phyloP scores from a whole-genome alignment of 2,329 filamentous ascomycete species.

The Hypoxylon sp. region DNA sequence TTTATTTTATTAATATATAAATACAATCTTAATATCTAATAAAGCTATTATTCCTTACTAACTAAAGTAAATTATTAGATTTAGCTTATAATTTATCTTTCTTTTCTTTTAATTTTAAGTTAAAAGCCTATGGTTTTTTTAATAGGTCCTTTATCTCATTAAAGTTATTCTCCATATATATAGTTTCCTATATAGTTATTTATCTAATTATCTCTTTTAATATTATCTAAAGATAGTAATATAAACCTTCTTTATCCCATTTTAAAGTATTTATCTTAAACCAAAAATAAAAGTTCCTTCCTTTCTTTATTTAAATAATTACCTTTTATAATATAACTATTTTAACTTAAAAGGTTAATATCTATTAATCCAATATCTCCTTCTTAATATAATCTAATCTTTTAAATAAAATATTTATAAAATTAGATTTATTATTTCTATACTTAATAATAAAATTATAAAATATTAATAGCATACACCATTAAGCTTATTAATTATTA shows the following conservation, averaged over 20 bases:
- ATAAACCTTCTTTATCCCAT: background rate
- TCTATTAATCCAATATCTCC: background rate
- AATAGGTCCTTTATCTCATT: background rate
- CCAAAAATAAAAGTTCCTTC: no score
- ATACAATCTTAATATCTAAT: background rate
- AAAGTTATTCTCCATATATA: background rate
- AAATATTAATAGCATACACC: no score
- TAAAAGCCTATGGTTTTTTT: background rate
- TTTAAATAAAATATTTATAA: no score
- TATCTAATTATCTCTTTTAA: background rate
- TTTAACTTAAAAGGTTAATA: background rate
- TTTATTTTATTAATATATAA: background rate
- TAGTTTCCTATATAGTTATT: background rate
- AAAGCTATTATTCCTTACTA: background rate
- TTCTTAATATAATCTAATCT: no score
- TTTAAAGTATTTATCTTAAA: no score
- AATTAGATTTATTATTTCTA: no score
- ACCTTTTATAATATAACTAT: background rate
- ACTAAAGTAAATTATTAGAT: background rate
- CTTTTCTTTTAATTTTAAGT: background rate
- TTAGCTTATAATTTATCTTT: background rate
- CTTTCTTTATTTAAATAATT: background rate
- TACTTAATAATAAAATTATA: no score
- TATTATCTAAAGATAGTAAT: background rate
- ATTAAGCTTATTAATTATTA: no score